Evolutionary conservation across 1,139 yeast genomes (phyloP).

Genomic region (Wickerhamomyces sp.): DNA sequence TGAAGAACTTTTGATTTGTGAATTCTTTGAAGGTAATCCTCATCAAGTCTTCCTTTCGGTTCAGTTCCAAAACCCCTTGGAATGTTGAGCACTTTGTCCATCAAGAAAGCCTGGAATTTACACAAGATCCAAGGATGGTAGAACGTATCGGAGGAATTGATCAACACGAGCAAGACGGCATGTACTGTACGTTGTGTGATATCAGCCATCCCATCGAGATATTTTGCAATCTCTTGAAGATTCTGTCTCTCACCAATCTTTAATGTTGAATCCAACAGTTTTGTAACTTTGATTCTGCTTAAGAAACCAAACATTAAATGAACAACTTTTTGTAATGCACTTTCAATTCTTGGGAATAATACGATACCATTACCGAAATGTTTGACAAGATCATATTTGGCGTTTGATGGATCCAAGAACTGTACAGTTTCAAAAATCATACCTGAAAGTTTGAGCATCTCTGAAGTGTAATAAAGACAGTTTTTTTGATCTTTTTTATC

Average conservation of each 20-base stretch:
- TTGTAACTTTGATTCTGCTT: slow-evolving; percentile 14
- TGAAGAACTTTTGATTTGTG: too few relatives aligned
- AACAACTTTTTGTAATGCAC: slow-evolving; percentile 13
- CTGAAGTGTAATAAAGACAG: slow-evolving; percentile 11
- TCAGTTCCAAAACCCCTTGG: slow-evolving; percentile 6
- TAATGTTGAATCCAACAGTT: too few relatives aligned
- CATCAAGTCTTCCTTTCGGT: not conserved
- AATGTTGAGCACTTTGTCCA: slow-evolving; percentile 7
- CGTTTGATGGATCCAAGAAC: slow-evolving; percentile 12
- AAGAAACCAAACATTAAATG: slow-evolving; percentile 13
- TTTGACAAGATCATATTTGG: slow-evolving; percentile 11
- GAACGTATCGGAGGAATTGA: slow-evolving; percentile 12
- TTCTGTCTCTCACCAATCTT: too few relatives aligned
- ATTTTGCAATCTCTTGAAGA: too few relatives aligned
- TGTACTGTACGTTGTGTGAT: too few relatives aligned
- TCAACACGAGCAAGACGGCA: slow-evolving; percentile 8
- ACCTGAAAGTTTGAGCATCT: slow-evolving; percentile 6
- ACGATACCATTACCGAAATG: slow-evolving; percentile 16
- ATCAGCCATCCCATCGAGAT: too few relatives aligned
- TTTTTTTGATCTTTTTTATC: slow-evolving; percentile 6
- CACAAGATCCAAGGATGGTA: slow-evolving; percentile 20
- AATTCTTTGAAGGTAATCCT: not conserved
- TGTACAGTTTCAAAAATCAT: slow-evolving; percentile 7
- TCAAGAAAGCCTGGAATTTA: slow-evolving; percentile 15
- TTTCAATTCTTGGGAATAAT: slow-evolving; percentile 18